Evolutionary conservation across 768 basidiomycete genomes (phyloP).

Genomic region (Leucocoprinus sp.): DNA sequence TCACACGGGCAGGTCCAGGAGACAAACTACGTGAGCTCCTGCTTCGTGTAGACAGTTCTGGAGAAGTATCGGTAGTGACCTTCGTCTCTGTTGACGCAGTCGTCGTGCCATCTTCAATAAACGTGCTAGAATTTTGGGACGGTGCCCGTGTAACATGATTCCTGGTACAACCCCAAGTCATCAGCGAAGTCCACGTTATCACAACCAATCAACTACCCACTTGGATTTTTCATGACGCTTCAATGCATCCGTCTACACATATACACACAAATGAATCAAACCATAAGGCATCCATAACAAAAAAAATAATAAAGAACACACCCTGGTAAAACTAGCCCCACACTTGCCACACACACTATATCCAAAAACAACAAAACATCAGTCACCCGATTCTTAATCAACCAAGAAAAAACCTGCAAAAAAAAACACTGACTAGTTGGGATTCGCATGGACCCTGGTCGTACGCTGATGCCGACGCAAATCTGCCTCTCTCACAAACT

Average conservation of each 20-base stretch:
- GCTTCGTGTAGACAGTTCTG: constrained; percentile 33
- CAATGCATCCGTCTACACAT: constrained; percentile 65
- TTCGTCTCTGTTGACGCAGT: constrained; percentile 17
- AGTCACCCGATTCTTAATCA: too few relatives aligned
- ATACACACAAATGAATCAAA: constrained; percentile 14
- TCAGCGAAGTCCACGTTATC: constrained; percentile 3
- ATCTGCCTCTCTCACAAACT: constrained; percentile 78
- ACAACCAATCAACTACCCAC: constrained; percentile 22
- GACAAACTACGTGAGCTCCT: constrained; percentile 32
- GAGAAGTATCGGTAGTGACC: constrained; percentile 21
- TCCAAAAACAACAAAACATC: neutral
- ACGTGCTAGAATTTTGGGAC: constrained; percentile 48
- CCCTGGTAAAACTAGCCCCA: constrained; percentile 73
- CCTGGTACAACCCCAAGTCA: constrained; percentile 15
- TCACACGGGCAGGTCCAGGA: constrained; percentile 34
- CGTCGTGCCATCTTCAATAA: constrained; percentile 40
- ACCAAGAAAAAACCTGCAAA: too few relatives aligned
- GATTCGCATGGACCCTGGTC: constrained; percentile 67
- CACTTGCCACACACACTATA: constrained; percentile 69
- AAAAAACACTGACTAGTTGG: constrained; percentile 50
- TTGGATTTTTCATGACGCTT: constrained; percentile 74
- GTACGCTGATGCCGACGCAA: constrained; percentile 76
- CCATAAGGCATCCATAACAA: too few relatives aligned
- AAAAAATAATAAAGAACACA: constrained; percentile 28
- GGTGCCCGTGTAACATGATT: constrained; percentile 4